These are phyloP conservation scores for Triangularia setosa DNA, from an alignment of 2,329 filamentous ascomycete genomes.

Conservation along the genomic window DNA sequence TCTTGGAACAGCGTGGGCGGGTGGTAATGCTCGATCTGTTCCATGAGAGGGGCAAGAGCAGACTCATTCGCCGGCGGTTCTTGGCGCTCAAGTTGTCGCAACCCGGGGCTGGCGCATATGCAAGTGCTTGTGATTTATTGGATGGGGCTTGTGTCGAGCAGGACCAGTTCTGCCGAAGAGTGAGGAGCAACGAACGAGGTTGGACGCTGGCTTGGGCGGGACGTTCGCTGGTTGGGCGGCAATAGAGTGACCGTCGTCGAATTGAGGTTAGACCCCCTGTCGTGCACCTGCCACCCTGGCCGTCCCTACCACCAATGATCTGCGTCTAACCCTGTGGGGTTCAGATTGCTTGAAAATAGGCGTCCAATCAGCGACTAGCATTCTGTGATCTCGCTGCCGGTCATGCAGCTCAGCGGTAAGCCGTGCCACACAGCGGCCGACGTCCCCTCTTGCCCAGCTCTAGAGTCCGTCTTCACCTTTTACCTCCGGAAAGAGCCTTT, in stretches of 20 bases:
- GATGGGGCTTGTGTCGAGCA: slow-evolving; percentile 19
- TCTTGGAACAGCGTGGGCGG: background rate
- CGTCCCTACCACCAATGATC: slow-evolving; percentile 24
- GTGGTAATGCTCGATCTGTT: background rate
- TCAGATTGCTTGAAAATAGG: slow-evolving; percentile 9
- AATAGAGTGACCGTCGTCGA: slow-evolving; percentile 12
- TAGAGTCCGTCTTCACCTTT: background rate
- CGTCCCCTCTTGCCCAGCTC: slow-evolving; percentile 7
- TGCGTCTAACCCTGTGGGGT: slow-evolving; percentile 13
- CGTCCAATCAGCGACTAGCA: slow-evolving; percentile 23
- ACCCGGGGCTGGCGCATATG: slow-evolving; percentile 21
- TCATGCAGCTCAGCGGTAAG: slow-evolving; percentile 29
- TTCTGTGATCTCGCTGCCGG: slow-evolving; percentile 28
- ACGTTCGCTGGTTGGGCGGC: slow-evolving; percentile 27
- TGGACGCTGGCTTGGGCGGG: slow-evolving; percentile 4
- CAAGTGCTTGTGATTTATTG: slow-evolving; percentile 24
- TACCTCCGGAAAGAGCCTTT: background rate
- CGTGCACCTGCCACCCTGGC: slow-evolving; percentile 14
- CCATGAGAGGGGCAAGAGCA: background rate
- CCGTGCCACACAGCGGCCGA: slow-evolving; percentile 21
- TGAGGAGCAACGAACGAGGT: slow-evolving; percentile 12
- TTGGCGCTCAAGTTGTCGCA: slow-evolving; percentile 29
- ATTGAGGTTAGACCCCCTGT: slow-evolving; percentile 18
- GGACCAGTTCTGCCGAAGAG: slow-evolving; percentile 25
- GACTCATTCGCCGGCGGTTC: slow-evolving; percentile 3